Base-by-base conservation (phyloP, 2,329 filamentous ascomycete genomes). In the Botrytis paeoniae region DNA sequence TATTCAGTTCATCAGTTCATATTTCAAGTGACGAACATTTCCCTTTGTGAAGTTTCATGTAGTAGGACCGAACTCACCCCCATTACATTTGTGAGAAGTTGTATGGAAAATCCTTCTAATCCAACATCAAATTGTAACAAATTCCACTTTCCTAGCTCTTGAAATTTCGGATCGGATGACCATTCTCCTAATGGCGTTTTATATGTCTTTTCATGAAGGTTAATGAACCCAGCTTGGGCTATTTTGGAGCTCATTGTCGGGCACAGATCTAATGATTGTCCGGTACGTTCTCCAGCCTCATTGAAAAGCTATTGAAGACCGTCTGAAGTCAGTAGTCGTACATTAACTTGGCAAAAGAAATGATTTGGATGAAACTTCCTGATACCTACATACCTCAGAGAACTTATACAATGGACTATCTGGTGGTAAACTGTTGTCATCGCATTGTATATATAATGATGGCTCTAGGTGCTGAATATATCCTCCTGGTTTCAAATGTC, bases 361-460 rank as follows among this genome's bases (percentile, higher is more conserved):
- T 48, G 60, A 22, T n/a, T 25, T 39, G 66, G 29, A 57, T 68
- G 65, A 48, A 57, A 39, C 7, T 64, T 71, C 32, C 32, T 16
- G 25, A 22, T 32, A 69, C 73, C 41, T 71, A 69, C 73, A 41
- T 71, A 79, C 76, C 7, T 80, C 77, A 22, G 82, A 79, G 81
- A 86, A 87, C 14, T 75, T 78, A 29, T 79, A 77, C 10, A 87
- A 75, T 0, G 84, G 78, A 25, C 81, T 81, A 35, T 85, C 79
- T 0, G 77, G 78, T 7, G 78, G 68, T 66, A 88, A 80, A 9
- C 83, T 85, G 35, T 76, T 83, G 73, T 88, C 86, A 74, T 88
- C 86, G 73, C 82, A 85, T 41, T 72, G 75, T 29, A 79, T 48
- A n/a, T 73, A 45, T 32, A 78, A 71, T 25, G 76, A 75, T n/a